Evolutionary conservation across 495 filamentous ascomycete genomes (phyloP).

Genomic region (Margaritispora aquatica): DNA sequence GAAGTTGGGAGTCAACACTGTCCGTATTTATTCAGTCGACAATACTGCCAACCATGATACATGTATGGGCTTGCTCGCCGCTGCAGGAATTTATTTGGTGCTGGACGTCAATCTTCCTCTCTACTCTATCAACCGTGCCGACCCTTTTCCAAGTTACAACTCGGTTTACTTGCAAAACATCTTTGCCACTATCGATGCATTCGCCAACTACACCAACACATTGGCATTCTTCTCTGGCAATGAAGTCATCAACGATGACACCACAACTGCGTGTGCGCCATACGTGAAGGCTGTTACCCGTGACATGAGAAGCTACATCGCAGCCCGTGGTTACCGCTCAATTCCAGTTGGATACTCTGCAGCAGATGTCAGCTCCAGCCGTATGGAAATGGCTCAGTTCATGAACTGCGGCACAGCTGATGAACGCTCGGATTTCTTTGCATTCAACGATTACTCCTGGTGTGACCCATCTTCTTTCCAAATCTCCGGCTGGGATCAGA

Average conservation of each 20-base stretch:
- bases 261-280: conserved; percentile 67
- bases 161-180: conserved; percentile 84
- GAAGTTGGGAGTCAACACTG: conserved; percentile 81
- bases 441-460: conserved; percentile 99
- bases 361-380: conserved; percentile 77
- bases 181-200: conserved; percentile 88
- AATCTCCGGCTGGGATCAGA: conserved; percentile 79
- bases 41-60: conserved; percentile 76
- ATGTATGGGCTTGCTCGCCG: conserved; percentile 76
- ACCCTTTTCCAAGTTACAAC: conserved; percentile 80
- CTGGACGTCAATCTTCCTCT: conserved; percentile 63
- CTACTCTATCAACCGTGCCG: conserved; percentile 73
- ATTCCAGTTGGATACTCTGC: conserved; percentile 94
- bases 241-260: conserved; percentile 86
- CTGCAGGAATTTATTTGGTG: conserved; percentile 87
- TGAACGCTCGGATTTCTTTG: conserved; percentile 88
- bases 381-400: conserved; percentile 82
- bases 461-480: conserved; percentile 75
- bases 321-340: conserved; percentile 61
- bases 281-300: conserved; percentile 92
- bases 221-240: conserved; percentile 96
- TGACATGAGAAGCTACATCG: conserved; percentile 86
- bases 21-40: conserved; percentile 91
- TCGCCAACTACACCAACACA: conserved; percentile 82
- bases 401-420: conserved; percentile 92